Evolutionary conservation across 2,329 filamentous ascomycete species (phyloP), one percentile per base, ranked within the genome.

Genomic region (Beauveria sp.): DNA sequence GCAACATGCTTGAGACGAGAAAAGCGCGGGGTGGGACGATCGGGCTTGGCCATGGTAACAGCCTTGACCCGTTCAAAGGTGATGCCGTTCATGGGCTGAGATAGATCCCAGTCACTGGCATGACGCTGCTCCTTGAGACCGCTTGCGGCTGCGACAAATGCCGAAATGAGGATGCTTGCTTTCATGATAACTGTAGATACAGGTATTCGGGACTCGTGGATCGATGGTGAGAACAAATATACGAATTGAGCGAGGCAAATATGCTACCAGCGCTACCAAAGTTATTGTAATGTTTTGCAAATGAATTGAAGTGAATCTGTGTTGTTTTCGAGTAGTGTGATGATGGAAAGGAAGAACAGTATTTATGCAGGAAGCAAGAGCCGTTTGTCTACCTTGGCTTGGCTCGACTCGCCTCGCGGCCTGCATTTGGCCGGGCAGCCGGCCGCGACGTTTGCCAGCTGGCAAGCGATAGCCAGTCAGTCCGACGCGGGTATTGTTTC

Each of bases 51-150:
- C 16, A 65, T 45, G 1, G 67, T 61, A 26, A 69, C 18, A 2
- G 70, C 71, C 49, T 70, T 72, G 62, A 69, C 68, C 40, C 71
- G 67, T 63, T 76, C 68, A 60, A 78, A 77, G 26, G 66, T 68
- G 63, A 78, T 66, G 9, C 74, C 75, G 28, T 75, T 74, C 57
- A 77, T 67, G 16, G 73, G 70, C 63, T 69, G 69, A 7, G 70
- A 70, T 16, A 77, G 62, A 42, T 76, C 73, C 70, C 70, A 73
- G 46, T 65, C 65, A 10, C 61, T 14, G 24, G 43, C 61, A 56
- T 63, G 61, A 9, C 61, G 61, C 38, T 63, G 54, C 14, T 58
- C 60, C 18, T 52, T 58, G 47, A 58, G 20, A 30, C 58, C 47
- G 20, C 26, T 47, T 9, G 28, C 50, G 18, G 57, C 38, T 30